Evolutionary conservation across 805 yeast species (phyloP).

Genomic region (Phaffomyces opuntiae): DNA sequence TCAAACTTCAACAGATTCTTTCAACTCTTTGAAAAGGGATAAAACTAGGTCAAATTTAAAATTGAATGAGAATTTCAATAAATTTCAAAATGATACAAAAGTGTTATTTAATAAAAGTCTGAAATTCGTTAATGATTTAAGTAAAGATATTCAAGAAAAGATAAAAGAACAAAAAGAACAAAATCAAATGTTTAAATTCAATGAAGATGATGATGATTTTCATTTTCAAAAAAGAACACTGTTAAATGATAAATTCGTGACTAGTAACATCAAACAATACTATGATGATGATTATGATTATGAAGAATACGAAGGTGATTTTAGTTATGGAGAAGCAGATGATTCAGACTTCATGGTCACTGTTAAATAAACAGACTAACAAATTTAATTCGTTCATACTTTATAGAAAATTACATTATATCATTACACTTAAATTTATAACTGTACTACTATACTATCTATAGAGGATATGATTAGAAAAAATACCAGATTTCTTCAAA

Average conservation of each 20-base stretch:
- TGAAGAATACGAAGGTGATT: constrained; percentile 14
- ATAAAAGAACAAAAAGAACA: constrained; percentile 19
- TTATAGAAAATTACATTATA: not conserved
- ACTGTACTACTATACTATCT: not conserved
- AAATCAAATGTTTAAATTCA: not conserved
- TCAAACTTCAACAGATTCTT: constrained; percentile 4
- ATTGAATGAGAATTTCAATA: constrained; percentile 14
- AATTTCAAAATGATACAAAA: constrained; percentile 20
- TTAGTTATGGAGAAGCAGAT: constrained; percentile 22
- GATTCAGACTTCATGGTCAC: constrained; percentile 21
- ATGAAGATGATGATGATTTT: not conserved
- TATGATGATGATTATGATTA: constrained; percentile 13
- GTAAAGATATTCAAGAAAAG: constrained; percentile 25
- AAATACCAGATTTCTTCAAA: constrained; percentile 2
- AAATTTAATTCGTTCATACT: not conserved
- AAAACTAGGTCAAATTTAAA: not conserved
- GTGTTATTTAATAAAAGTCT: constrained; percentile 15
- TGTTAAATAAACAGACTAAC: constrained; percentile 12
- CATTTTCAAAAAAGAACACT: not conserved
- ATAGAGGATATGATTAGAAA: not conserved
- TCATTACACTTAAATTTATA: not conserved
- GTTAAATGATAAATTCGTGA: not conserved
- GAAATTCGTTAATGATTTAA: constrained; percentile 17
- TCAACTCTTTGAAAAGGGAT: constrained; percentile 2
- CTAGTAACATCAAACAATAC: not conserved